phyloP scores from a whole-genome alignment of 2,329 filamentous ascomycete genomes.

The Arthrobotrys musiformis region DNA sequence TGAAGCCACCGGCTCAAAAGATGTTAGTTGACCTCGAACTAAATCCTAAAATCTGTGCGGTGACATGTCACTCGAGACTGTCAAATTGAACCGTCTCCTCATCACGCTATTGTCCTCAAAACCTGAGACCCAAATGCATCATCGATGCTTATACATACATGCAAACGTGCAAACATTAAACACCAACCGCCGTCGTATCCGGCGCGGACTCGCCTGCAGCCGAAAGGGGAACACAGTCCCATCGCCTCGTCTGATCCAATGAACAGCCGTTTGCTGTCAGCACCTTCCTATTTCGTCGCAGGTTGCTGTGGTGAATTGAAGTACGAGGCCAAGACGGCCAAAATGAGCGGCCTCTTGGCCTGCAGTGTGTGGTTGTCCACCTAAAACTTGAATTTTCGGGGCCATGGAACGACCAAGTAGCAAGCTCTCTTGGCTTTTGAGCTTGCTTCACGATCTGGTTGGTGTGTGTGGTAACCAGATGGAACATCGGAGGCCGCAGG shows the following conservation, averaged over 20 bases:
- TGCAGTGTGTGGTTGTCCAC: constrained; percentile 13
- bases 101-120: neutral
- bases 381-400: constrained; percentile 16
- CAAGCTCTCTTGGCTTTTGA: constrained; percentile 23
- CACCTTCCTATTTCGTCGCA: constrained; percentile 39
- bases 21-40: too few relatives aligned
- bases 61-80: too few relatives aligned
- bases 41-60: too few relatives aligned
- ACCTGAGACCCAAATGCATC: neutral
- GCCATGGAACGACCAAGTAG: constrained; percentile 13
- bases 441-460: constrained; percentile 23
- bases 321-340: constrained; percentile 5
- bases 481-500: constrained; percentile 38
- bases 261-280: constrained; percentile 29
- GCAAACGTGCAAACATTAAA: neutral
- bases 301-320: constrained; percentile 53
- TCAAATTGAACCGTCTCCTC: neutral
- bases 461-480: constrained; percentile 23
- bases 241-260: constrained; percentile 14
- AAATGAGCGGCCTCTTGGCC: constrained; percentile 6
- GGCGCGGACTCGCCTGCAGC: neutral
- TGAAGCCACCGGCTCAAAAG: too few relatives aligned
- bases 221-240: neutral
- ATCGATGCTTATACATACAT: too few relatives aligned
- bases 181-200: neutral